These are phyloP conservation scores for Yamadazyma membranifaciens DNA, from an alignment of 1,139 yeast genomes.

Conservation along the genomic window DNA sequence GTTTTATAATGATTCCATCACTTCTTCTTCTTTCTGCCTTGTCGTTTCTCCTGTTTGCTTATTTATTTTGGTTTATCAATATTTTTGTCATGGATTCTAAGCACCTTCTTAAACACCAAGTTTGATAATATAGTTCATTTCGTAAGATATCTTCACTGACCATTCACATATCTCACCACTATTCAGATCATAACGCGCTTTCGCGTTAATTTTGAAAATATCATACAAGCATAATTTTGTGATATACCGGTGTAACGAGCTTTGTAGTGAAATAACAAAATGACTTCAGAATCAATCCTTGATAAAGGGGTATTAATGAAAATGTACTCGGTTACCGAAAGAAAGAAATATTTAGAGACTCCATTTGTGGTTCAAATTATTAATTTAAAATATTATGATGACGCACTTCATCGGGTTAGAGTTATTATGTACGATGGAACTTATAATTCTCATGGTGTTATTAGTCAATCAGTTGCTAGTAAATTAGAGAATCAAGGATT, in stretches of 20 bases:
- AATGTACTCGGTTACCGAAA: slow-evolving; percentile 23
- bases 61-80: not conserved
- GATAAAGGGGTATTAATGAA: slow-evolving; percentile 28
- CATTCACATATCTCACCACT: not conserved
- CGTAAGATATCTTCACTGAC: too few relatives aligned
- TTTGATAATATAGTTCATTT: too few relatives aligned
- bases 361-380: slow-evolving; percentile 47
- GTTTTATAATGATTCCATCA: too few relatives aligned
- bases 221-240: not conserved
- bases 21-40: too few relatives aligned
- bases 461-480: slow-evolving; percentile 57
- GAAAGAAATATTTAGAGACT: slow-evolving; percentile 20
- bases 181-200: slow-evolving; percentile 3
- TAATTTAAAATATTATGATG: slow-evolving; percentile 43
- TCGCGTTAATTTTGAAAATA: slow-evolving; percentile 7
- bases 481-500: slow-evolving; percentile 49
- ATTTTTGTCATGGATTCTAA: not conserved
- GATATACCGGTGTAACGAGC: too few relatives aligned
- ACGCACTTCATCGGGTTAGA: slow-evolving; percentile 45
- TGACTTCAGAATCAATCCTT: slow-evolving; percentile 12
- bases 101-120: too few relatives aligned
- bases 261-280: not conserved
- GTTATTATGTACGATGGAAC: slow-evolving; percentile 65
- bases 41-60: too few relatives aligned
- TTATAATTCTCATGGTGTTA: slow-evolving; percentile 60